These are phyloP conservation scores for Myxozyma monticola DNA, from an alignment of 805 yeast species.

Conservation along the genomic window DNA sequence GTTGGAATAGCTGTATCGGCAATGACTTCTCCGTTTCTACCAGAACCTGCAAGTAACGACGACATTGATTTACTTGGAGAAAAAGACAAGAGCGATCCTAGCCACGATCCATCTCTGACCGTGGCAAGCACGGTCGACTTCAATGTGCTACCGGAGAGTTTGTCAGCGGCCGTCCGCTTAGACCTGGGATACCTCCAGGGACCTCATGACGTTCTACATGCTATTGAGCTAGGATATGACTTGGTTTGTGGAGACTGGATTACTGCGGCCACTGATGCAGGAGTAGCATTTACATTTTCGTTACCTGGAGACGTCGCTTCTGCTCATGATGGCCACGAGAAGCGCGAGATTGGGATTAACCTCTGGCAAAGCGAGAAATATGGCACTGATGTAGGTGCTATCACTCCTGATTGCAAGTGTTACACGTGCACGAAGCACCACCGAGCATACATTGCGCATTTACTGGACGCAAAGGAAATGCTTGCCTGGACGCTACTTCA, in stretches of 20 bases:
- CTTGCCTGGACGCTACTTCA: conserved; percentile 46
- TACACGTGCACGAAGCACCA: conserved; percentile 35
- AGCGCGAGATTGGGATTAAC: conserved; percentile 34
- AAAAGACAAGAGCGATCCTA: conserved; percentile 1
- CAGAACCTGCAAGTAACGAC: neutral
- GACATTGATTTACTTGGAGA: conserved; percentile 9
- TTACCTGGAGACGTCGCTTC: conserved; percentile 27
- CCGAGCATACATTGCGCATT: conserved; percentile 46
- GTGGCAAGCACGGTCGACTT: conserved; percentile 8
- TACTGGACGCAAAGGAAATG: conserved; percentile 46
- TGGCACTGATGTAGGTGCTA: conserved; percentile 35
- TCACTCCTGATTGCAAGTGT: conserved; percentile 33
- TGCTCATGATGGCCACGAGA: conserved; percentile 8
- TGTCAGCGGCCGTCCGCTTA: conserved; percentile 22
- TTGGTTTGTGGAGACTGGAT: conserved; percentile 39
- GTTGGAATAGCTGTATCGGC: conserved; percentile 27
- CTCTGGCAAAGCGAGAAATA: conserved; percentile 37
- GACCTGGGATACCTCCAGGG: conserved; percentile 33
- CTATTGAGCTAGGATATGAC: conserved; percentile 40
- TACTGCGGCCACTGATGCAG: conserved; percentile 39
- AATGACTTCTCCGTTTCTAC: conserved; percentile 15
- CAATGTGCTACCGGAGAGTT: conserved; percentile 11
- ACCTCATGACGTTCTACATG: conserved; percentile 40
- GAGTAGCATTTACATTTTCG: conserved; percentile 41
- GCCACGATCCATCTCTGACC: conserved; percentile 9